These are phyloP conservation scores for Dactylonectria macrodidyma DNA, from an alignment of 2,329 filamentous ascomycete species.

Conservation along the genomic window DNA sequence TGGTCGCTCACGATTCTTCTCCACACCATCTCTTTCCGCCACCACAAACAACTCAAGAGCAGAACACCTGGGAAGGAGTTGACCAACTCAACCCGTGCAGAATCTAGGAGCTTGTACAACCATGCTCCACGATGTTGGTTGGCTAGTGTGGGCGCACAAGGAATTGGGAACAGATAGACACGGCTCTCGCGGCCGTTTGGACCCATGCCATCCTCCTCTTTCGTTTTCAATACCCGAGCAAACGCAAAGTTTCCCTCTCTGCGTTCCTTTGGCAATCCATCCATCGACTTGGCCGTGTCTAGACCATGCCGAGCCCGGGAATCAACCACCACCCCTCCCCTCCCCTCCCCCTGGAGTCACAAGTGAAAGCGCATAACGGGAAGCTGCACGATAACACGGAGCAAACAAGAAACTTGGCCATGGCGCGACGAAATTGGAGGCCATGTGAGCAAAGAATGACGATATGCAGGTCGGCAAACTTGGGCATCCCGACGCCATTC, in stretches of 20 bases:
- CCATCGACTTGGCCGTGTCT: neutral
- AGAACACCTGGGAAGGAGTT: neutral
- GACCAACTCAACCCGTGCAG: neutral
- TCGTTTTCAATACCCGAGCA: neutral
- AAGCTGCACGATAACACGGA: neutral
- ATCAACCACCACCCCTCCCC: neutral
- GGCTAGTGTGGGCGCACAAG: neutral
- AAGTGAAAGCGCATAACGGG: neutral
- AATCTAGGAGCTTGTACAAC: neutral
- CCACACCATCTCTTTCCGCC: neutral
- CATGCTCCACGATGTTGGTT: neutral
- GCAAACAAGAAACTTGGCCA: neutral
- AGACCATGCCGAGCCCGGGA: neutral
- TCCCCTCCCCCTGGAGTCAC: neutral
- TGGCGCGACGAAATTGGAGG: neutral
- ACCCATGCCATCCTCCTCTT: neutral
- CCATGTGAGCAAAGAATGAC: neutral
- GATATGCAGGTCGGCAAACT: neutral
- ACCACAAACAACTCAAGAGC: neutral
- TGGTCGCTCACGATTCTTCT: neutral
- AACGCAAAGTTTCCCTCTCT: neutral
- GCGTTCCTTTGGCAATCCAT: neutral
- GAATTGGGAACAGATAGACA: neutral
- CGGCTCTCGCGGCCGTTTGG: neutral
- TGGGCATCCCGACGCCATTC: neutral